phyloP scores from a whole-genome alignment of 768 basidiomycete species.

The Hericium erinaceus region DNA sequence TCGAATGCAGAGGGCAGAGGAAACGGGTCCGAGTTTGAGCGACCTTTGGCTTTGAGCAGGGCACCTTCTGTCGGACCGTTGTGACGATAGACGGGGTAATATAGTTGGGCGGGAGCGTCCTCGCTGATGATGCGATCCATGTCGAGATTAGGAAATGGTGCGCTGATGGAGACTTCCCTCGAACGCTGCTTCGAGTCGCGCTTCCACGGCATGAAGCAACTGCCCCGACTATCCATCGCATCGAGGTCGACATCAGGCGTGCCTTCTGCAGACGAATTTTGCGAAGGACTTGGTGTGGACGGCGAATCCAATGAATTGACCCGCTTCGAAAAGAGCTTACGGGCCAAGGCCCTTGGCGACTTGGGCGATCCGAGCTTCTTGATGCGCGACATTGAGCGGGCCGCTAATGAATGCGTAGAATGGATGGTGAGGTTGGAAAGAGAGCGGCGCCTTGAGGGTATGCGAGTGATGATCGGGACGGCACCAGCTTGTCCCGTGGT shows the following conservation, averaged over 20 bases:
- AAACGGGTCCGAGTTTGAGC: conserved; percentile 57
- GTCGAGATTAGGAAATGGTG: conserved; percentile 5
- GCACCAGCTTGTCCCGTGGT: not conserved
- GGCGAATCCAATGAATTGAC: conserved; percentile 14
- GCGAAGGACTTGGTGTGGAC: conserved; percentile 7
- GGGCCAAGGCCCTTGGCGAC: conserved; percentile 43
- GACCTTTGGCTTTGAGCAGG: conserved; percentile 37
- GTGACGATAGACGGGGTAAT: conserved; percentile 12
- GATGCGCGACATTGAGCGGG: conserved; percentile 36
- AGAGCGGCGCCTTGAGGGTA: conserved; percentile 43
- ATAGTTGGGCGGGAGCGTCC: not conserved
- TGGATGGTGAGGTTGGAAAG: conserved; percentile 43
- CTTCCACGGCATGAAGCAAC: conserved; percentile 36
- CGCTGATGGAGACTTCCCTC: conserved; percentile 16
- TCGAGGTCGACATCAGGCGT: conserved; percentile 7
- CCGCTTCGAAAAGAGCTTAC: conserved; percentile 44
- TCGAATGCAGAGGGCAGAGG: conserved; percentile 41
- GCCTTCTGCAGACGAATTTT: not conserved
- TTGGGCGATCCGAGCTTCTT: conserved; percentile 39
- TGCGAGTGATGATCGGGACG: conserved; percentile 11
- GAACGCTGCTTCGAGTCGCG: conserved; percentile 24
- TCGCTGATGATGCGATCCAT: conserved; percentile 4
- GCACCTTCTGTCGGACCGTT: conserved; percentile 14
- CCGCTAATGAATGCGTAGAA: conserved; percentile 32
- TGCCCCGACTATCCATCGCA: conserved; percentile 21